Evolutionary conservation across 2,329 filamentous ascomycete species (phyloP).

Genomic region (Colletotrichum euphorbiae): DNA sequence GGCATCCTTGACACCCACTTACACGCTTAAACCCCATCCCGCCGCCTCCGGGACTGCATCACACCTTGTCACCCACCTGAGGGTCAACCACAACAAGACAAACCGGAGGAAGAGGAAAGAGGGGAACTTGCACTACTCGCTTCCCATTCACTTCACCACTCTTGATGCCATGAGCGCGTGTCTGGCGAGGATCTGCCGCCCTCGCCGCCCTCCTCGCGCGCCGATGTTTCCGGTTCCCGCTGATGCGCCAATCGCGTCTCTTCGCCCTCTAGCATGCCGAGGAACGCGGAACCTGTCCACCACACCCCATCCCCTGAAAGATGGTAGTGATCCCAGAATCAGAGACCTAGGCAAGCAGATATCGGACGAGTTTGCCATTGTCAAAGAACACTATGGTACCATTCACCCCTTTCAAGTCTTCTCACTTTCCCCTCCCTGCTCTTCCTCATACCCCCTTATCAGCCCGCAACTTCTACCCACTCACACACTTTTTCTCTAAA

Average conservation of each 20-base stretch:
- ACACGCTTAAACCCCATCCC: constrained; percentile 4
- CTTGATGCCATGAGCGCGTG: constrained; percentile 38
- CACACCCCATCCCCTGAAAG: constrained; percentile 20
- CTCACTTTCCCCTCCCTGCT: constrained; percentile 4
- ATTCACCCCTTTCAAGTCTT: constrained; percentile 5
- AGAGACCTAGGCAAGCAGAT: constrained; percentile 56
- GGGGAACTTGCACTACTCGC: background rate
- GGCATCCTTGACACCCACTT: constrained; percentile 5
- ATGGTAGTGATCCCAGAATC: constrained; percentile 52
- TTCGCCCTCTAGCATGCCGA: constrained; percentile 23
- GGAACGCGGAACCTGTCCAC: constrained; percentile 24
- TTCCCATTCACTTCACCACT: background rate
- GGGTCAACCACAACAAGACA: background rate
- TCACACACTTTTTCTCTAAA: background rate
- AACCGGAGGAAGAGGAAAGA: background rate
- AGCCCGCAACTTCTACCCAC: background rate
- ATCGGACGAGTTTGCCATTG: constrained; percentile 58
- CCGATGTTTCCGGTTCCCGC: background rate
- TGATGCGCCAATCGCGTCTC: constrained; percentile 37
- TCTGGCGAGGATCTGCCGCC: constrained; percentile 28
- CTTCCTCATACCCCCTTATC: constrained; percentile 3
- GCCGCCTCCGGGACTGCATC: constrained; percentile 6
- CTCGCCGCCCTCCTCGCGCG: constrained; percentile 23
- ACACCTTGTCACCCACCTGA: background rate
- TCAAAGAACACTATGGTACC: constrained; percentile 59